Conservation (phyloP, 2,329 filamentous ascomycete genomes). For the Fusarium praegraminearum region DNA sequence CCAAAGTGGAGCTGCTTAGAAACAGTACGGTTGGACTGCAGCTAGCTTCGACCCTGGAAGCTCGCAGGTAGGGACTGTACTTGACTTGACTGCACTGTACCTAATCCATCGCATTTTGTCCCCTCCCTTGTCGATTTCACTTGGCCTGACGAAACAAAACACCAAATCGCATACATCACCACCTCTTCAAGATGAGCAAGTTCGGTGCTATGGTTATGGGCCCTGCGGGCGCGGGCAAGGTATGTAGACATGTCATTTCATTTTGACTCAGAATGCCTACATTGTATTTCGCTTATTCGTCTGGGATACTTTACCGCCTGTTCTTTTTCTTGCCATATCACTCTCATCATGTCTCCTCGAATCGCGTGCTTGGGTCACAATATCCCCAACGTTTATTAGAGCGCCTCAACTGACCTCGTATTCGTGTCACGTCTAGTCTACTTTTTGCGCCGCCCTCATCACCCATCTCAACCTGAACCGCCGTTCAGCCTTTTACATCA, state of each 20-base stretch:
- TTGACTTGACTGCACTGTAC: neutral
- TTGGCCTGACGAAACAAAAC: slow-evolving; percentile 16
- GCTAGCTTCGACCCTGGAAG: slow-evolving; percentile 26
- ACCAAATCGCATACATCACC: slow-evolving; percentile 26
- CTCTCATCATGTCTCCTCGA: slow-evolving; percentile 20
- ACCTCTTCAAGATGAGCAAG: slow-evolving; percentile 78
- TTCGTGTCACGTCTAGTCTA: slow-evolving; percentile 68
- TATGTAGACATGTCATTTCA: slow-evolving; percentile 52
- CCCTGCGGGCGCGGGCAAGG: slow-evolving; percentile 94
- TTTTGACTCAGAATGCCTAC: slow-evolving; percentile 16
- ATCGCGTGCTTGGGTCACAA: slow-evolving; percentile 37
- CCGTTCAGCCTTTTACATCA: slow-evolving; percentile 97
- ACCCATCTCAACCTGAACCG: slow-evolving; percentile 91
- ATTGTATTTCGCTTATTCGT: slow-evolving; percentile 14
- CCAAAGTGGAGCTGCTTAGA: slow-evolving; percentile 36
- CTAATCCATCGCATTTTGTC: slow-evolving; percentile 14
- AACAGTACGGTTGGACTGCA: slow-evolving; percentile 6
- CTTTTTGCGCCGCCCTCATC: slow-evolving; percentile 93
- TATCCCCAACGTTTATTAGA: slow-evolving; percentile 10
- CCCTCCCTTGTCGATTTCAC: slow-evolving; percentile 21
- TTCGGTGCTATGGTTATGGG: slow-evolving; percentile 97
- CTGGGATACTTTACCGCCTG: slow-evolving; percentile 8
- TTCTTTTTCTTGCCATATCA: slow-evolving; percentile 25
- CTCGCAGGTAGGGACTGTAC: slow-evolving; percentile 4
- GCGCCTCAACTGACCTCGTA: slow-evolving; percentile 26